Evolutionary conservation across 768 basidiomycete species (phyloP), one percentile per base, ranked within the genome.

Genomic region (Pleurotus eryngii): DNA sequence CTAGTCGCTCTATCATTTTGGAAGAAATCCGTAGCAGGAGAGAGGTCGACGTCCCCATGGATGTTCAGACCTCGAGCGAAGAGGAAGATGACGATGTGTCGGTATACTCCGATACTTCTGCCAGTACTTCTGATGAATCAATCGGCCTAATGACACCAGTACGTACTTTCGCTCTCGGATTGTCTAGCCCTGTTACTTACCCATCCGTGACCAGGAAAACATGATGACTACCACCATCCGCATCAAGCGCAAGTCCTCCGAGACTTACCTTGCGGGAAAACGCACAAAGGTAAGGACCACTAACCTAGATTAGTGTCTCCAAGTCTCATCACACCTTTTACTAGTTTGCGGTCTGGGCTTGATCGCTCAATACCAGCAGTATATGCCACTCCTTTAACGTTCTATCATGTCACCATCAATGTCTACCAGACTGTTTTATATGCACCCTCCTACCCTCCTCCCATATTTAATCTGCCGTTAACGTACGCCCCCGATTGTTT

Each of bases 221-320:
- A 60, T 62, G 30, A 26, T 57, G 17, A 53, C 59, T 11, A 63
- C 65, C 9, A 38, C 72, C 26, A 61, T 65, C 60, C 67, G 71
- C 27, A 66, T 71, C 56, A 77, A 76, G 60, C 72, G 75, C 61
- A 76, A 76, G 59, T 72, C 72, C 11, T 58, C 60, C 24, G 69
- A 71, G 40, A 48, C 66, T 27, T 65, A 61, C 9, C 63, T 61
- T 24, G 49, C 61, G 26, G 75, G 73, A 59, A 80, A 78, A 59
- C 72, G 76, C 35, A 70, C 74, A n/a, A 77, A 71, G 68, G 76
- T 74, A 49, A 26, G 61, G 30, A 35, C 3, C 30, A 11, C 11
- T 9, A 2, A 9, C 30, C 30, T 35, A 35, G 53, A 43, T 27
- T 18, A 40, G 12, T 9, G 46, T 30, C 47, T 27, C 20, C 20